These are phyloP conservation scores for Fusarium penzigii DNA, from an alignment of 2,329 filamentous ascomycete species.

Conservation along the genomic window DNA sequence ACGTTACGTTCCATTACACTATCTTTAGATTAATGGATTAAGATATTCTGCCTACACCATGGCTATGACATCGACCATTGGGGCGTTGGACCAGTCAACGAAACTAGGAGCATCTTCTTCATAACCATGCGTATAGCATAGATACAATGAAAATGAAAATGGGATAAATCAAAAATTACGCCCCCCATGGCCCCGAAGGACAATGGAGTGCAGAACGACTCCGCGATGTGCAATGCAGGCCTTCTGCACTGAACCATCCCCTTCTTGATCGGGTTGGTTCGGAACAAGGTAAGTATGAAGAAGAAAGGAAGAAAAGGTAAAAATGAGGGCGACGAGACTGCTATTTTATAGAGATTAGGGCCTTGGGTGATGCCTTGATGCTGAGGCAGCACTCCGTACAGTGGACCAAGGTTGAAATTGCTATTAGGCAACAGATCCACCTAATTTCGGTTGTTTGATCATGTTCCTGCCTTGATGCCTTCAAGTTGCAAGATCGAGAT, in stretches of 20 bases:
- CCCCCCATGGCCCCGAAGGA: neutral
- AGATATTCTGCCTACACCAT: no score
- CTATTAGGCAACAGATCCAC: neutral
- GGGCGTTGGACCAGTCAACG: no score
- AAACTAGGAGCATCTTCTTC: neutral
- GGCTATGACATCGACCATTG: no score
- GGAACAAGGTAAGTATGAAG: neutral
- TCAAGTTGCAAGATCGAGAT: no score
- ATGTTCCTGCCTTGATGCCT: no score
- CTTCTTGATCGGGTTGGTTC: neutral
- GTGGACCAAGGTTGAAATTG: neutral
- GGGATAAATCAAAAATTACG: neutral
- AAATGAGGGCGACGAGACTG: neutral
- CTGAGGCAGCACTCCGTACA: neutral
- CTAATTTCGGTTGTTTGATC: neutral
- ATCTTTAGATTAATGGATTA: no score
- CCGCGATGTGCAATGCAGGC: neutral
- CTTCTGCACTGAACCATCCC: neutral
- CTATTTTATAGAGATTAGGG: neutral
- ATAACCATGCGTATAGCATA: neutral
- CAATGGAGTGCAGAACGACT: neutral
- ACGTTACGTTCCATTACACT: no score
- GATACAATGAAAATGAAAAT: neutral
- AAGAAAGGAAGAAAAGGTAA: neutral
- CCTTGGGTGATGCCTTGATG: neutral